Conservation (phyloP, 768 basidiomycete species). For the Cystofilobasidium macerans region DNA sequence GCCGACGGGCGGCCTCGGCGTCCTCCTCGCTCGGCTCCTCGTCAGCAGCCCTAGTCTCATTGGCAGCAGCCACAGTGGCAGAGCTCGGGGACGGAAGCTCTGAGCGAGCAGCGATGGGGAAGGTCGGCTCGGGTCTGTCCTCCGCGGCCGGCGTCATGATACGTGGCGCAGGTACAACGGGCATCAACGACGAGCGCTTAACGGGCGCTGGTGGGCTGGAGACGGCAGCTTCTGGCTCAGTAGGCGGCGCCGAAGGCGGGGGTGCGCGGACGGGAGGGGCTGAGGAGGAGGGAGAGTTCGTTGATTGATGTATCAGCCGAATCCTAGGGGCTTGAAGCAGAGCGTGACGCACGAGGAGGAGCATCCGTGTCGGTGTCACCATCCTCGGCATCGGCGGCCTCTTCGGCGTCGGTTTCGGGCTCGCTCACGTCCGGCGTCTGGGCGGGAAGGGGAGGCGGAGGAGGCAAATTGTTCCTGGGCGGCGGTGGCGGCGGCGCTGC, state of each 20-base stretch:
- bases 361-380: neutral
- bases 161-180: neutral
- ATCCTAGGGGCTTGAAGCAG: too few species aligned
- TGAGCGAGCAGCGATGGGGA: slow-evolving; percentile 32
- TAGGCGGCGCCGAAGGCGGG: neutral
- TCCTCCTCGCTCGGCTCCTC: slow-evolving; percentile 34
- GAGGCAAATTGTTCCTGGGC: slow-evolving; percentile 9
- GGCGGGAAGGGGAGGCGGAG: slow-evolving; percentile 3
- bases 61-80: neutral
- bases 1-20: slow-evolving; percentile 46
- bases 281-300: neutral
- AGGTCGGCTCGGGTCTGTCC: slow-evolving; percentile 28
- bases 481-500: slow-evolving; percentile 20
- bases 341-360: too few species aligned
- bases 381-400: slow-evolving; percentile 43
- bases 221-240: neutral
- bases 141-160: neutral
- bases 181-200: neutral
- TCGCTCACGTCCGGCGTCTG: neutral
- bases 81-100: too few species aligned
- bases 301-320: neutral
- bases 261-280: neutral
- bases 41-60: neutral
- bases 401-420: neutral
- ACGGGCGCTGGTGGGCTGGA: neutral